Base-by-base conservation (phyloP, 2,329 filamentous ascomycete genomes). In the Curvularia spicifera region DNA sequence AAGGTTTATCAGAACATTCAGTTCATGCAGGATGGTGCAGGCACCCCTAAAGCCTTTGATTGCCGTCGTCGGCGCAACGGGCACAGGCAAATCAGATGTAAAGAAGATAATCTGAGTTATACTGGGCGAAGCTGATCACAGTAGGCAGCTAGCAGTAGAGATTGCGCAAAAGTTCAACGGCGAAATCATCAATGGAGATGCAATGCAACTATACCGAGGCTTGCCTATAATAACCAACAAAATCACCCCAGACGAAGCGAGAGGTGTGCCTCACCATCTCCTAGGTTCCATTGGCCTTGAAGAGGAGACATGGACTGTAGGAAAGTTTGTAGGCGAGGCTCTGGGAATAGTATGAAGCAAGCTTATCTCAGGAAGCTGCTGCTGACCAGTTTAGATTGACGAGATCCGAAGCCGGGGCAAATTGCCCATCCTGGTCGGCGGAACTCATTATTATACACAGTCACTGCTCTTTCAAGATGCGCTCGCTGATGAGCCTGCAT, bases 171-270 rank as follows among this genome's bases (percentile, higher is more conserved):
- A 84, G 22, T 93, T 93, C 78, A 89, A 95, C 76, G 95, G 96
- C 72, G 95, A 99, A 77, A 86, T 99, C 51, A 93, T 99, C 79
- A 99, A 99, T 74, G 91, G 91, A 46, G 95, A 99, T 82, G 95
- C 95, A 39, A 97, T 99, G 93, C 95, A 99, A 76, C 88, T 99
- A 79, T 99, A 99, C 76, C 85, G 86, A 52, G 95, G 95, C 2
- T 81, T 99, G 43, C 93, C 95, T 5, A 89, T 98, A 63, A 94
- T 98, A 67, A 99, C 95, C 26, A 99, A 99, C 77, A 96, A 98
- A 75, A 90, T 98, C 57, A 86, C 91, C 0, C 51, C 73, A 0
- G 83, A 87, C 20, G 94, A 98, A 74, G 88, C 88, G 70, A 85
- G 89, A 60, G 91, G 89, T 9, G 83, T 99, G 10, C 89, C 90